These are phyloP conservation scores for Coffea humblotiana DNA, from an alignment of 305 asterid species.

Conservation along the genomic window DNA sequence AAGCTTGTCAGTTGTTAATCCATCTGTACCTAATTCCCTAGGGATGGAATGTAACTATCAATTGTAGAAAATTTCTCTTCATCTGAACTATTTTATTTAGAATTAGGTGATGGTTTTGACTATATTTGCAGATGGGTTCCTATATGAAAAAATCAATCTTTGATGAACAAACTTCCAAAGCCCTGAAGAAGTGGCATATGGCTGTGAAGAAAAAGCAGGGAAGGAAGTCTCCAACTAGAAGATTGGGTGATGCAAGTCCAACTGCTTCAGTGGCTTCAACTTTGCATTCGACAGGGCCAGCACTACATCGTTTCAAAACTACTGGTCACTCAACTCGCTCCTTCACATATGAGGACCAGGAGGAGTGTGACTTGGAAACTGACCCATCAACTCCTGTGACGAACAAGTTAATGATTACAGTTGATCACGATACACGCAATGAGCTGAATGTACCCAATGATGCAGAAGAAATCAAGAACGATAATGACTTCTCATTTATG, in stretches of 20 bases:
- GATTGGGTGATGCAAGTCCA: constrained; percentile 63
- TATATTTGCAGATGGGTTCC: constrained; percentile 70
- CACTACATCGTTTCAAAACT: constrained; percentile 70
- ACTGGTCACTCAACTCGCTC: constrained; percentile 58
- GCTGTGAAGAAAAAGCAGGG: constrained; percentile 69
- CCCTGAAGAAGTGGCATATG: constrained; percentile 88
- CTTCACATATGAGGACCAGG: constrained; percentile 39
- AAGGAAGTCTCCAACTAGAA: constrained; percentile 50
- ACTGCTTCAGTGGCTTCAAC: constrained; percentile 66
- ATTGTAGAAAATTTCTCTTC: background rate
- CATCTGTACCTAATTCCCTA: background rate
- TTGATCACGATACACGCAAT: constrained; percentile 26
- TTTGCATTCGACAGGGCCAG: constrained; percentile 42
- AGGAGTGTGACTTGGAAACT: constrained; percentile 48
- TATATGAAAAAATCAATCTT: constrained; percentile 77
- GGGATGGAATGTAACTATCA: background rate
- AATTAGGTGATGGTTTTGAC: background rate
- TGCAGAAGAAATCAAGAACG: constrained; percentile 35
- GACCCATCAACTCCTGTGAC: constrained; percentile 53
- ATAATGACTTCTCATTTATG: constrained; percentile 67
- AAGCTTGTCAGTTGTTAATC: background rate
- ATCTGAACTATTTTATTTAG: no score
- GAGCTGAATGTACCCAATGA: constrained; percentile 20
- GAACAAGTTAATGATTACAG: constrained; percentile 42
- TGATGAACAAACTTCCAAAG: constrained; percentile 86